Evolutionary conservation across 139 green algal genomes (phyloP).

Genomic region (Auxenochlorella protothecoides): DNA sequence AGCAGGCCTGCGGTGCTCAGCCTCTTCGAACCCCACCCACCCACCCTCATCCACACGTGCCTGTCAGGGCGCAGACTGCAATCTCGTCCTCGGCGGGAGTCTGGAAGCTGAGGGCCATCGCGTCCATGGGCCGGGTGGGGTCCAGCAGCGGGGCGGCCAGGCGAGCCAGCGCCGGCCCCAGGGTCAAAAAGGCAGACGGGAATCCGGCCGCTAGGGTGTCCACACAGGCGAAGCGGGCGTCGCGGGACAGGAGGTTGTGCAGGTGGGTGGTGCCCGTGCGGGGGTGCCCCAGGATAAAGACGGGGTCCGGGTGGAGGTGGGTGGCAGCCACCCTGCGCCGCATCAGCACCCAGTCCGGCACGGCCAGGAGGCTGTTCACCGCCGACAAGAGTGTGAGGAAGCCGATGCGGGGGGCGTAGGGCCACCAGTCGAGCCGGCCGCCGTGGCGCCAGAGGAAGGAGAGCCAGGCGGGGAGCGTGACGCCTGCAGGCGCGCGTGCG

Average conservation of each 20-base stretch:
- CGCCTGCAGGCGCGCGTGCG: constrained; percentile 12
- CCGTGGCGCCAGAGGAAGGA: constrained; percentile 23
- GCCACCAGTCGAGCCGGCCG: constrained; percentile 19
- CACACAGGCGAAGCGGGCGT: constrained; percentile 40
- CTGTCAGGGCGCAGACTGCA: constrained; percentile 34
- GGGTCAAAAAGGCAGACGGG: constrained; percentile 41
- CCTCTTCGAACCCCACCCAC: too few species aligned
- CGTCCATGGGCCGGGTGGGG: constrained; percentile 57
- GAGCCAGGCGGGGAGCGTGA: constrained; percentile 29
- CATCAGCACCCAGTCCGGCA: constrained; percentile 37
- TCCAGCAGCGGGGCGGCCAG: constrained; percentile 33
- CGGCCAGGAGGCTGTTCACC: constrained; percentile 33
- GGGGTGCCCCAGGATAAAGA: constrained; percentile 49
- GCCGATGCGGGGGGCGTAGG: constrained; percentile 34
- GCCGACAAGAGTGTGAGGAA: constrained; percentile 45
- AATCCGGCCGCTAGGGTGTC: constrained; percentile 52
- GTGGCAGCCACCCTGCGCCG: constrained; percentile 7
- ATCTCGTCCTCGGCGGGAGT: constrained; percentile 56
- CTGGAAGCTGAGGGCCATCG: constrained; percentile 37
- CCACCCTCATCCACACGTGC: neutral
- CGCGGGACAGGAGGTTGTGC: constrained; percentile 48
- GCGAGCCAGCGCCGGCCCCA: constrained; percentile 20
- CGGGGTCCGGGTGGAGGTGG: constrained; percentile 32
- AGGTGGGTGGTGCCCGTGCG: constrained; percentile 61
- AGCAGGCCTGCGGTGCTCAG: too few species aligned